These are phyloP conservation scores for Hanseniaspora clermontiae DNA, from an alignment of 805 yeast species.

Conservation along the genomic window DNA sequence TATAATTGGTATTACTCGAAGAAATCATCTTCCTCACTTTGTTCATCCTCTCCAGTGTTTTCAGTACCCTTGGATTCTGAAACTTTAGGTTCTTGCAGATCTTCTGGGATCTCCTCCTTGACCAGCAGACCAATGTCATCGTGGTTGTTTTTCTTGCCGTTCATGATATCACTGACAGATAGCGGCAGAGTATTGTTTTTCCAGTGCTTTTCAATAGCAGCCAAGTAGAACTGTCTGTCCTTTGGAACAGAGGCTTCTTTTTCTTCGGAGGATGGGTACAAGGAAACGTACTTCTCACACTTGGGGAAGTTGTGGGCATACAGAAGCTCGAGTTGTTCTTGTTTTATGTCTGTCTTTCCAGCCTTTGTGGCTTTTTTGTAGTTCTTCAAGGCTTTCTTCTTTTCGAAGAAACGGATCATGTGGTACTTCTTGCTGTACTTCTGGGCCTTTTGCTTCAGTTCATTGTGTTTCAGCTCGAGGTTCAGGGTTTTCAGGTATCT, in stretches of 20 bases:
- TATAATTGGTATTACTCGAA: constrained; percentile 28
- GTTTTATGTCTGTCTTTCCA: constrained; percentile 30
- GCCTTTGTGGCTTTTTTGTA: constrained; percentile 36
- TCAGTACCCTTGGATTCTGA: constrained; percentile 19
- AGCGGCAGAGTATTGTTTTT: constrained; percentile 45
- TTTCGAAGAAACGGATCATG: constrained; percentile 85
- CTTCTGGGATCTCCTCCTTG: constrained; percentile 13
- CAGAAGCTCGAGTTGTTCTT: constrained; percentile 53
- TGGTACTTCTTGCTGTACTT: constrained; percentile 64
- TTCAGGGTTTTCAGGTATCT: constrained; percentile 57
- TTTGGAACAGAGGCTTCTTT: constrained; percentile 21
- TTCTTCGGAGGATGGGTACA: constrained; percentile 44
- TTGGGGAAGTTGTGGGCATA: constrained; percentile 70
- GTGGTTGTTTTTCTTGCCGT: constrained; percentile 26
- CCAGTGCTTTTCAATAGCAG: constrained; percentile 39
- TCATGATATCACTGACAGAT: constrained; percentile 36
- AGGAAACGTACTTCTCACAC: constrained; percentile 63
- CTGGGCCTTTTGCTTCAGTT: constrained; percentile 34
- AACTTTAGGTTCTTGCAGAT: constrained; percentile 16
- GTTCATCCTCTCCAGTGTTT: constrained; percentile 20
- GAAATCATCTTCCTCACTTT: constrained; percentile 33
- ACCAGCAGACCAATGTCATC: constrained; percentile 20
- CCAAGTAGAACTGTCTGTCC: constrained; percentile 37
- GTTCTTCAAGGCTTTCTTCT: constrained; percentile 66
- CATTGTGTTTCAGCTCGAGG: constrained; percentile 42